A percentile compares a stretch with the other conserved stretches of the same genome.
phyloP scores from a whole-genome alignment of 2,329 filamentous ascomycete genomes.

The Nemania diffusa region DNA sequence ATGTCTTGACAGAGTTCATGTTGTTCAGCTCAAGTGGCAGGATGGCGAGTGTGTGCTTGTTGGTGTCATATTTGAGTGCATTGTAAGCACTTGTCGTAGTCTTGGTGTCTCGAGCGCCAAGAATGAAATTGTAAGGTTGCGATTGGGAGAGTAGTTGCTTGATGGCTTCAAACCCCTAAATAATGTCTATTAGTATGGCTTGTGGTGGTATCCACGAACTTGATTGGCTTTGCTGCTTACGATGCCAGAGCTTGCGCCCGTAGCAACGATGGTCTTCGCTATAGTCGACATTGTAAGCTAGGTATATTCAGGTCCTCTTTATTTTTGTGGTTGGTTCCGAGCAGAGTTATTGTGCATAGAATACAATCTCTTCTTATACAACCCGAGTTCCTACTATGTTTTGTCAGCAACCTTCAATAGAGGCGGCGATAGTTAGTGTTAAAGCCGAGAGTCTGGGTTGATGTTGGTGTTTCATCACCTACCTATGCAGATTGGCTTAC shows the following conservation, averaged over 20 bases:
- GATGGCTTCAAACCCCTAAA: conserved; percentile 64
- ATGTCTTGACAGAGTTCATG: conserved; percentile 57
- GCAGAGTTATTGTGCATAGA: not conserved
- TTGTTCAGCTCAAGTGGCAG: conserved; percentile 61
- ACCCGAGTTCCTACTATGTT: conserved; percentile 6
- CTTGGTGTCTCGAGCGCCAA: conserved; percentile 60
- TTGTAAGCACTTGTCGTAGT: conserved; percentile 56
- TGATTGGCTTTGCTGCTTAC: conserved; percentile 48
- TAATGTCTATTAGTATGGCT: conserved; percentile 1
- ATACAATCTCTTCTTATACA: conserved; percentile 21
- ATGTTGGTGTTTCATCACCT: not conserved
- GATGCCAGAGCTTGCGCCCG: conserved; percentile 61
- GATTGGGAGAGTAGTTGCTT: conserved; percentile 60
- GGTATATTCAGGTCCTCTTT: not conserved
- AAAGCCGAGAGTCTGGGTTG: conserved; percentile 13
- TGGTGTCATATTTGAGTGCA: conserved; percentile 54
- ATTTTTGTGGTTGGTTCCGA: not conserved
- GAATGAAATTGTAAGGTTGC: conserved; percentile 60
- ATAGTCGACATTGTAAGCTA: conserved; percentile 50
- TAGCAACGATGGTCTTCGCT: conserved; percentile 62
- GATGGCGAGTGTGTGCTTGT: conserved; percentile 55
- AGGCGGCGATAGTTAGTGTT: conserved; percentile 31
- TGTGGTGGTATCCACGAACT: conserved; percentile 17
- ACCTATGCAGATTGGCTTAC: not conserved
- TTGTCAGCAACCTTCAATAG: conserved; percentile 26